Conservation (phyloP, 2,329 filamentous ascomycete species). For the Cladosporium sp. region DNA sequence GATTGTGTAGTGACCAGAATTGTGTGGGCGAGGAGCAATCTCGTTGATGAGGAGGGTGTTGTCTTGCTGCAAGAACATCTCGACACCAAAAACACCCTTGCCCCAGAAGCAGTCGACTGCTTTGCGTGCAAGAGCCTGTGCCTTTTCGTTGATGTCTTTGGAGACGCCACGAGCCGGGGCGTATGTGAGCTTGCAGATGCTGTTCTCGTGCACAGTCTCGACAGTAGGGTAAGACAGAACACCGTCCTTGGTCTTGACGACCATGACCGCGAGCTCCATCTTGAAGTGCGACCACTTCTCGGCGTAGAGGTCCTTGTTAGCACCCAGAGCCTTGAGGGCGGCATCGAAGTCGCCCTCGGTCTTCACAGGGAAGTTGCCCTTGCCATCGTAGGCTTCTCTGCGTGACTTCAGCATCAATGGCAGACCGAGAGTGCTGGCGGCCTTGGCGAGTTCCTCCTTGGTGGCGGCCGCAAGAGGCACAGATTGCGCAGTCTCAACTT, state of each 20-base stretch:
- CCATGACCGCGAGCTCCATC: slow-evolving; percentile 89
- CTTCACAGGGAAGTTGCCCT: slow-evolving; percentile 66
- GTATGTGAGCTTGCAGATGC: slow-evolving; percentile 89
- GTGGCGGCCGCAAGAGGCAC: slow-evolving; percentile 60
- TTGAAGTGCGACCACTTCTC: slow-evolving; percentile 85
- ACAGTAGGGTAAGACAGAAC: slow-evolving; percentile 79
- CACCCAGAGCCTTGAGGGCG: slow-evolving; percentile 67
- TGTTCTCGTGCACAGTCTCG: slow-evolving; percentile 93
- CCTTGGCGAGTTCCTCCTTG: slow-evolving; percentile 57
- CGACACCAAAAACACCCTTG: slow-evolving; percentile 90
- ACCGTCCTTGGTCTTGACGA: slow-evolving; percentile 77
- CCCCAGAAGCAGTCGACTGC: slow-evolving; percentile 79
- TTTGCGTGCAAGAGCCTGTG: slow-evolving; percentile 71
- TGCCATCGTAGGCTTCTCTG: slow-evolving; percentile 89
- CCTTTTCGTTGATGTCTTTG: slow-evolving; percentile 56
- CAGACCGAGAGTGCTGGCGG: slow-evolving; percentile 65
- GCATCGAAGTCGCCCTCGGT: slow-evolving; percentile 55
- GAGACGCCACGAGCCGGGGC: slow-evolving; percentile 73
- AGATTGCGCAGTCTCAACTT: slow-evolving; percentile 70
- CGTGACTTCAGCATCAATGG: slow-evolving; percentile 91
- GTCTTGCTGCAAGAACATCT: slow-evolving; percentile 83
- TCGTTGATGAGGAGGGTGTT: slow-evolving; percentile 75
- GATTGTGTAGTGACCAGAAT: slow-evolving; percentile 93
- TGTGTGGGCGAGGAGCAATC: slow-evolving; percentile 78
- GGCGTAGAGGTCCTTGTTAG: slow-evolving; percentile 68